Conservation (phyloP, 1,139 yeast species). For the Hansenula lynferdii region DNA sequence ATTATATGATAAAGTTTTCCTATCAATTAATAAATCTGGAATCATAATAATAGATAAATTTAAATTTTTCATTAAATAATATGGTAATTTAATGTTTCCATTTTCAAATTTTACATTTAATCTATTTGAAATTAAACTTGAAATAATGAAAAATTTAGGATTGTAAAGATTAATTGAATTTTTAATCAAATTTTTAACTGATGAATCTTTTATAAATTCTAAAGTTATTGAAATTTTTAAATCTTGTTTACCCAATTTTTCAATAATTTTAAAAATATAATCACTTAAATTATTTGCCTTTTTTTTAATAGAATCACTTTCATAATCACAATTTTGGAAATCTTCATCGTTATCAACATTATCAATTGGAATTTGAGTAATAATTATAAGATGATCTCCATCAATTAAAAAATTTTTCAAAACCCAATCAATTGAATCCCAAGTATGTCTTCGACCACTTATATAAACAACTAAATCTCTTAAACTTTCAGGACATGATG, state of each 20-base stretch:
- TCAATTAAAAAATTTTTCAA: slow-evolving; percentile 45
- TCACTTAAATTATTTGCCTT: slow-evolving; percentile 22
- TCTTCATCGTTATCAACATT: slow-evolving; percentile 29
- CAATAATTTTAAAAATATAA: slow-evolving; percentile 14
- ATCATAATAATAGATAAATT: slow-evolving; percentile 28
- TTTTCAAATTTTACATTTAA: slow-evolving; percentile 26
- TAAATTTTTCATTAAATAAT: slow-evolving; percentile 28
- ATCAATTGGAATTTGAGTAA: slow-evolving; percentile 36
- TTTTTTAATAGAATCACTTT: slow-evolving; percentile 9
- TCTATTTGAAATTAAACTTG: slow-evolving; percentile 29
- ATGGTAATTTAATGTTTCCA: slow-evolving; percentile 29
- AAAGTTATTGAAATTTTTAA: slow-evolving; percentile 46
- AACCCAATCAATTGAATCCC: slow-evolving; percentile 71
- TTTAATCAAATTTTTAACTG: slow-evolving; percentile 41
- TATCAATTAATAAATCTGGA: slow-evolving; percentile 26
- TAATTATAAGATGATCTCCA: slow-evolving; percentile 61
- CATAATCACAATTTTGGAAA: too few species aligned
- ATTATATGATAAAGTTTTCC: slow-evolving; percentile 1
- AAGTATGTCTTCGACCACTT: slow-evolving; percentile 61
- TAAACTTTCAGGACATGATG: slow-evolving; percentile 12
- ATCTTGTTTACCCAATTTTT: slow-evolving; percentile 16
- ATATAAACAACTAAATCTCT: slow-evolving; percentile 56
- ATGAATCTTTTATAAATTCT: slow-evolving; percentile 40
- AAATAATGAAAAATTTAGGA: slow-evolving; percentile 46
- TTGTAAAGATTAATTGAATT: slow-evolving; percentile 49